These are phyloP conservation scores for Delonix regia DNA, from an alignment of 306 rosid species.

Conservation along the genomic window DNA sequence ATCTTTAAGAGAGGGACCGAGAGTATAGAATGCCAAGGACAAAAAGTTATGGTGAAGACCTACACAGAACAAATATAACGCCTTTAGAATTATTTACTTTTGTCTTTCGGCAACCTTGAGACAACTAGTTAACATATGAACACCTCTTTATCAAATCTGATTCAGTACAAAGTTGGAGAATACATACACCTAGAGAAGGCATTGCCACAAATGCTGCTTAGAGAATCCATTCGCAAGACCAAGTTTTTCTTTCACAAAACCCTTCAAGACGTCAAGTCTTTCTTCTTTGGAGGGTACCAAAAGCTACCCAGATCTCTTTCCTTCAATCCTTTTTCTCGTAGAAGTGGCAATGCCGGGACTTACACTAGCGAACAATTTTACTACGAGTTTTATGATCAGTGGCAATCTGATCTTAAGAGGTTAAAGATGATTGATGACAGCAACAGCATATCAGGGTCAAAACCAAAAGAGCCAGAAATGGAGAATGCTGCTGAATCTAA, in stretches of 20 bases:
- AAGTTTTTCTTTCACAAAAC: constrained; percentile 50
- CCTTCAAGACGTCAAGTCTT: constrained; percentile 54
- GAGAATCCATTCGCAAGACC: constrained; percentile 61
- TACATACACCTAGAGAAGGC: constrained; percentile 40
- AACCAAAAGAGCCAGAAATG: constrained; percentile 42
- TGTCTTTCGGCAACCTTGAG: constrained; percentile 44
- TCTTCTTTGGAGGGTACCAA: constrained; percentile 63
- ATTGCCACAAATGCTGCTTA: constrained; percentile 64
- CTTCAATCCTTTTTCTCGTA: constrained; percentile 55
- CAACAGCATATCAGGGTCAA: neutral
- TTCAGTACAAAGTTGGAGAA: constrained; percentile 42
- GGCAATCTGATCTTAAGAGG: constrained; percentile 60
- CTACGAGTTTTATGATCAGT: constrained; percentile 67
- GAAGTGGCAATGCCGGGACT: constrained; percentile 43
- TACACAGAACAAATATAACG: constrained; percentile 31
- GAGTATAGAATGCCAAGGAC: constrained; percentile 32
- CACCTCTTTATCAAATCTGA: constrained; percentile 38
- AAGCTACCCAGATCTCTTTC: constrained; percentile 71
- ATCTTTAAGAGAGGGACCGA: neutral
- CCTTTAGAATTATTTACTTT: constrained; percentile 32
- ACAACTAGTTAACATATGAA: constrained; percentile 40
- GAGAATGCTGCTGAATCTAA: constrained; percentile 44
- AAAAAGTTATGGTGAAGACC: constrained; percentile 28
- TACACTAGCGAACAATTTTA: constrained; percentile 57
- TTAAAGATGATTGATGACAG: constrained; percentile 35